A percentile compares a stretch with the other conserved stretches of the same genome.
phyloP scores from a whole-genome alignment of 805 yeast species.

The Barnettozyma botsteinii region DNA sequence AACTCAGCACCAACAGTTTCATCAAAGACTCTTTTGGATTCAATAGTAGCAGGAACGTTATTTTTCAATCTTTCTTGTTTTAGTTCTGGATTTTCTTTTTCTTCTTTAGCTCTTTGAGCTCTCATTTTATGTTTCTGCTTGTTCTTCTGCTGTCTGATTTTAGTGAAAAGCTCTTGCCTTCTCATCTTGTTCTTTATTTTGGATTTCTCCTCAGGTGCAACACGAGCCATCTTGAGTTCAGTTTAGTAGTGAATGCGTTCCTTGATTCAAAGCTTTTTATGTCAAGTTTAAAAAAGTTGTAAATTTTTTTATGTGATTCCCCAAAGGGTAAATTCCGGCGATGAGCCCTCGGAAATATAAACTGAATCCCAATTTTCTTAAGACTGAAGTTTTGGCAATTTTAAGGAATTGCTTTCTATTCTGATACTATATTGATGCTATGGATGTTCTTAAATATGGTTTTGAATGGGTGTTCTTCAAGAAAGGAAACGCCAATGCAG shows the following conservation, averaged over 20 bases:
- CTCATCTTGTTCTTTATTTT: constrained; percentile 70
- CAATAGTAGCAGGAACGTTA: constrained; percentile 26
- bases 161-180: constrained; percentile 73
- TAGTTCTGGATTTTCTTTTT: constrained; percentile 74
- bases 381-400: too few relatives aligned
- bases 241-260: too few relatives aligned
- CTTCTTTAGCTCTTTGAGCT: constrained; percentile 81
- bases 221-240: constrained; percentile 15
- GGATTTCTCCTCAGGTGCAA: constrained; percentile 28
- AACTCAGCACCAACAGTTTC: constrained; percentile 24
- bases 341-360: constrained; percentile 12
- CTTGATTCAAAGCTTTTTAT: too few relatives aligned
- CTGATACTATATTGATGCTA: background rate
- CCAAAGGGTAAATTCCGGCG: constrained; percentile 12
- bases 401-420: too few relatives aligned
- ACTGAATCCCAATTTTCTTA: too few relatives aligned
- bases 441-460: background rate
- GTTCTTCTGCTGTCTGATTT: constrained; percentile 66
- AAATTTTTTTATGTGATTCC: constrained; percentile 5
- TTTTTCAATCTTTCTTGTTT: constrained; percentile 65
- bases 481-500: constrained; percentile 45
- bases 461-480: constrained; percentile 39
- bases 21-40: constrained; percentile 25
- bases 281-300: background rate
- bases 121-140: constrained; percentile 74